phyloP scores from a whole-genome alignment of 2,329 filamentous ascomycete genomes.

The Plenodomus lindquistii region DNA sequence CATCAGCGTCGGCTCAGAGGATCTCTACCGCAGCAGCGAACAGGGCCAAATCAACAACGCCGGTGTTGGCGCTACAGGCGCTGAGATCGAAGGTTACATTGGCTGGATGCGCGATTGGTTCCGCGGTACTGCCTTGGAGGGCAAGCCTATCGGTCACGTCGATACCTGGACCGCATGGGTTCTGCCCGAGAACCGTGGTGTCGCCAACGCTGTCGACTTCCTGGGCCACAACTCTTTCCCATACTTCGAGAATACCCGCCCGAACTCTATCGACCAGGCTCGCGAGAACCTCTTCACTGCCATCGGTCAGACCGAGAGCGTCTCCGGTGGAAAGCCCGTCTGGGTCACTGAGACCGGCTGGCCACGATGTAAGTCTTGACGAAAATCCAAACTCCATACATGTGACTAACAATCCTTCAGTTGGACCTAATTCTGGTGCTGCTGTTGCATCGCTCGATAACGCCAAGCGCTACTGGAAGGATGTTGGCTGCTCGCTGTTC shows the following conservation, averaged over 20 bases:
- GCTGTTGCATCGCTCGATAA: slow-evolving; percentile 32
- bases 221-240: slow-evolving; percentile 82
- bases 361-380: slow-evolving; percentile 51
- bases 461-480: slow-evolving; percentile 30
- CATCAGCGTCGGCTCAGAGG: slow-evolving; percentile 84
- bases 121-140: slow-evolving; percentile 61
- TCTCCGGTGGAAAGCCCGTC: slow-evolving; percentile 67
- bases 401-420: background rate
- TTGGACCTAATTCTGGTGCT: slow-evolving; percentile 25
- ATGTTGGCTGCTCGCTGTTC: slow-evolving; percentile 35
- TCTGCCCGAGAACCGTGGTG: slow-evolving; percentile 69
- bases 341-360: slow-evolving; percentile 90
- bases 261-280: slow-evolving; percentile 61
- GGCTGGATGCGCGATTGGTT: slow-evolving; percentile 66
- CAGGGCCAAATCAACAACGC: slow-evolving; percentile 65
- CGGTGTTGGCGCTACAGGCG: slow-evolving; percentile 65
- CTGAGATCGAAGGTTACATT: slow-evolving; percentile 70
- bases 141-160: slow-evolving; percentile 74
- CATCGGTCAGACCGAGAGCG: slow-evolving; percentile 61
- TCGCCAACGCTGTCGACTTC: slow-evolving; percentile 73
- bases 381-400: background rate
- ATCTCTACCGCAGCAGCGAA: slow-evolving; percentile 63
- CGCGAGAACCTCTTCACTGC: slow-evolving; percentile 69
- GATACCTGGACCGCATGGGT: slow-evolving; percentile 78
- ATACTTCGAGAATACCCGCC: slow-evolving; percentile 73